Conservation (phyloP, 768 basidiomycete species). For the Mycena alexandri region DNA sequence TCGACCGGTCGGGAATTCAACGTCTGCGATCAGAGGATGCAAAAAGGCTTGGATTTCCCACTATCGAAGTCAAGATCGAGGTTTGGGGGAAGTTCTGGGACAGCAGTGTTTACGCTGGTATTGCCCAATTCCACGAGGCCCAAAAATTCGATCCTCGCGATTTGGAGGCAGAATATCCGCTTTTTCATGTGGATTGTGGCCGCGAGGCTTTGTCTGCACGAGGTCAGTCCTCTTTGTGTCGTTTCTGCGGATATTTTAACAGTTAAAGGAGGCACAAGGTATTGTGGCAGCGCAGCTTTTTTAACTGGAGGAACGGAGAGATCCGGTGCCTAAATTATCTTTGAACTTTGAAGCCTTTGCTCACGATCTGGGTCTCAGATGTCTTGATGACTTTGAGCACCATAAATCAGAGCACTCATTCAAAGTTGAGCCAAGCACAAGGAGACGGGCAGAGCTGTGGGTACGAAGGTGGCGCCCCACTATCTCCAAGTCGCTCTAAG, state of each 20-base stretch:
- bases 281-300: neutral
- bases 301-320: neutral
- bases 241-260: neutral
- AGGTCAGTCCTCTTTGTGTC: neutral
- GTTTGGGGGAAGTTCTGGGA: conserved; percentile 12
- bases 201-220: conserved; percentile 2
- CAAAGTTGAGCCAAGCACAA: neutral
- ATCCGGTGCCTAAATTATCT: neutral
- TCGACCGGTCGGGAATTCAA: conserved; percentile 8
- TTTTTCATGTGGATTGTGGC: neutral
- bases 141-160: conserved; percentile 7
- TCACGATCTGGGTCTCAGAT: neutral
- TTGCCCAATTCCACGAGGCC: conserved; percentile 1
- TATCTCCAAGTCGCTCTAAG: neutral
- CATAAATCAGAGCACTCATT: neutral
- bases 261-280: neutral
- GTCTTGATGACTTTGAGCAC: neutral
- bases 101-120: conserved; percentile 11
- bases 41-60: conserved; percentile 1
- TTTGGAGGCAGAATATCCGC: conserved; percentile 10
- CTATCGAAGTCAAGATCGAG: neutral
- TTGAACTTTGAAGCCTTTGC: neutral
- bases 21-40: conserved; percentile 1
- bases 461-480: neutral
- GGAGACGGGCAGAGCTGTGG: neutral